A percentile compares a stretch with the other conserved stretches of the same genome.
phyloP scores from a whole-genome alignment of 2,329 filamentous ascomycete genomes.

The Beauveria asiatica region DNA sequence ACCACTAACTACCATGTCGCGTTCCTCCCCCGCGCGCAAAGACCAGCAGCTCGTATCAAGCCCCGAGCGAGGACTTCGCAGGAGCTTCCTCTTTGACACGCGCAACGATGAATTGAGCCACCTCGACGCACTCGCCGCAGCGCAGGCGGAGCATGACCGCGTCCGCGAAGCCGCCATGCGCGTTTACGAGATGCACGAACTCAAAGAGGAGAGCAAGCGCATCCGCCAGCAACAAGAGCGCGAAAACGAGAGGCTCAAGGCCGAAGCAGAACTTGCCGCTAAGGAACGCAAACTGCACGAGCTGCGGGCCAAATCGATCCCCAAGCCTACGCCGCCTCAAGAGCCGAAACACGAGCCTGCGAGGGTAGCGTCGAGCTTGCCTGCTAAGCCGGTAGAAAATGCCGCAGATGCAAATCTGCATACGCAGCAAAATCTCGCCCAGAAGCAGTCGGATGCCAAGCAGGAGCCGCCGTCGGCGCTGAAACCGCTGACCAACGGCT shows the following conservation, averaged over 20 bases:
- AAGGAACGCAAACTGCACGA: constrained; percentile 41
- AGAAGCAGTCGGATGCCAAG: neutral
- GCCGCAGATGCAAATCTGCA: neutral
- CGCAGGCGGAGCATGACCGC: constrained; percentile 57
- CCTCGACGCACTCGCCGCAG: constrained; percentile 56
- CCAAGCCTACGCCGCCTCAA: constrained; percentile 29
- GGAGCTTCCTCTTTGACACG: constrained; percentile 52
- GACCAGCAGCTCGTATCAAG: constrained; percentile 30
- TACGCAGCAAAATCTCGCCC: neutral
- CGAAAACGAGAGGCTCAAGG: constrained; percentile 37
- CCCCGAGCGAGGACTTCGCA: constrained; percentile 39
- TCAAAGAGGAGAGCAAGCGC: constrained; percentile 35
- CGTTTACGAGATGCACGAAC: constrained; percentile 38
- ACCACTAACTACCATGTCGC: constrained; percentile 29
- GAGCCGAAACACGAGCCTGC: constrained; percentile 8
- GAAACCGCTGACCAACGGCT: constrained; percentile 15
- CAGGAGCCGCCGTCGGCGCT: constrained; percentile 4
- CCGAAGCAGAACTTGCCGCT: constrained; percentile 36
- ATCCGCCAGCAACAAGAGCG: constrained; percentile 36
- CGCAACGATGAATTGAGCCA: constrained; percentile 56
- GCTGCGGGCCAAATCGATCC: constrained; percentile 36
- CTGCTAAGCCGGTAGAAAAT: constrained; percentile 12
- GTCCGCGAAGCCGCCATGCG: constrained; percentile 46
- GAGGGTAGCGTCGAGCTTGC: constrained; percentile 10
- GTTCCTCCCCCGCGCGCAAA: constrained; percentile 32